Evolutionary conservation across 2,329 filamentous ascomycete genomes (phyloP).

Genomic region (Chaetothyriales sp.): DNA sequence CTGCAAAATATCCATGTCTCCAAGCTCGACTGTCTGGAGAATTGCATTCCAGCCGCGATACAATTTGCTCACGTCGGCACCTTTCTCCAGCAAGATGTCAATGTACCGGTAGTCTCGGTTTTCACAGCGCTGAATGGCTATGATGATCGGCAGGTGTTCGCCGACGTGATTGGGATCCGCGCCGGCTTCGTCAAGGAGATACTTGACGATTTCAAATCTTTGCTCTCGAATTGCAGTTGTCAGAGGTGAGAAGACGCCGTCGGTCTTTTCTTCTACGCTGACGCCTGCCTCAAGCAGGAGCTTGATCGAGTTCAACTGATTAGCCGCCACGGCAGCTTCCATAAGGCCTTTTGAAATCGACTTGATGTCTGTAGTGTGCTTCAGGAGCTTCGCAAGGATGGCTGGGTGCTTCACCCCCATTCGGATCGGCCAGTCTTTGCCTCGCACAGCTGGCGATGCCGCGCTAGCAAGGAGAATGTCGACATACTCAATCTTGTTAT

Average conservation of each 20-base stretch:
- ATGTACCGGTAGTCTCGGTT: constrained; percentile 46
- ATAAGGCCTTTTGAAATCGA: constrained; percentile 53
- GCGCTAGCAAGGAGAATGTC: constrained; percentile 45
- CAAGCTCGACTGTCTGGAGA: constrained; percentile 53
- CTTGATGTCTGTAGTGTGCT: constrained; percentile 40
- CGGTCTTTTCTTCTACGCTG: constrained; percentile 57
- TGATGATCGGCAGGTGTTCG: constrained; percentile 58
- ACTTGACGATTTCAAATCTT: constrained; percentile 46
- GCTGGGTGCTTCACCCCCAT: constrained; percentile 51
- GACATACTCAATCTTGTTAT: constrained; percentile 46
- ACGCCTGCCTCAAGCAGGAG: constrained; percentile 51
- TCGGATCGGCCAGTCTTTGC: constrained; percentile 57
- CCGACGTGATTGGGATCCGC: constrained; percentile 55
- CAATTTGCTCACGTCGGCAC: constrained; percentile 54
- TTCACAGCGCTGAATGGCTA: constrained; percentile 48
- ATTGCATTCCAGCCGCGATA: constrained; percentile 54
- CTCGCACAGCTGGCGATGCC: constrained; percentile 49
- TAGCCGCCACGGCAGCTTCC: constrained; percentile 53
- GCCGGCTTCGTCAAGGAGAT: constrained; percentile 46
- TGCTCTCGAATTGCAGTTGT: constrained; percentile 55
- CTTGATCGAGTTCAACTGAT: constrained; percentile 54
- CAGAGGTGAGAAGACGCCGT: constrained; percentile 56
- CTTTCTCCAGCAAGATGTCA: constrained; percentile 47
- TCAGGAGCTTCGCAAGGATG: constrained; percentile 47
- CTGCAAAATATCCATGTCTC: constrained; percentile 41